Evolutionary conservation across 345 rosid genomes (phyloP), one percentile per base, ranked within the genome.

Genomic region (Carallia pectinifolia): DNA sequence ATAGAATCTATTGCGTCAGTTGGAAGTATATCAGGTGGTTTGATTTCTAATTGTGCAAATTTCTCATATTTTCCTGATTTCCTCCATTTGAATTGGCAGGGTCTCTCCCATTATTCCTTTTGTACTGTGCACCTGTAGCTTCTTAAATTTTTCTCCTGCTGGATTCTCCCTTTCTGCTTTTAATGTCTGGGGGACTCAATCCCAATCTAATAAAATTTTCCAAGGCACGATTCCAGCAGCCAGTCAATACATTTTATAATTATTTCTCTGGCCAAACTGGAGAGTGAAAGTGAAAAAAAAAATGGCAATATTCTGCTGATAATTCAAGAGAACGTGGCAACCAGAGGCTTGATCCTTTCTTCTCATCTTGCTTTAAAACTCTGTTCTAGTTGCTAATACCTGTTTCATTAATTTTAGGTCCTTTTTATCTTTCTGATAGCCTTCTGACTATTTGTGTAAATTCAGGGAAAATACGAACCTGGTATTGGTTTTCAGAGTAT

Each of bases 401-500:
- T 10, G 48, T 3, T 40, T 40, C 48, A 0, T 40, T 40, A 40
- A 40, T 40, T 40, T 9, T 40, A 40, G 47, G 15, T 10, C 48
- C 4, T 12, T 44, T 13, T 44, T 44, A 56, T 8, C 60, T 15
- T 27, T 56, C 60, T 61, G 40, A 62, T 47, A 62, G 55, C 66
- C 62, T 59, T 61, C 39, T 71, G 54, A 71, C 54, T 31, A 47
- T 69, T 74, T 56, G 47, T 77, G 56, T 6, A 34, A 37, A 65
- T 81, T 68, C 69, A 94, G 98, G 99, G 58, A 92, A 87, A 82
- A 88, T 92, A 66, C 77, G 93, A 62, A 85, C 92, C 88, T 95
- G 99, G 99, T 95, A 88, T 84, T 95, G 97, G 99, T 89, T 95
- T 76, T 89, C 97, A 29, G 96, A 87, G 73, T 81, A 89, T 58